Evolutionary conservation across 768 basidiomycete species (phyloP), one percentile per base, ranked within the genome.

Genomic region (Boletus fagicola): DNA sequence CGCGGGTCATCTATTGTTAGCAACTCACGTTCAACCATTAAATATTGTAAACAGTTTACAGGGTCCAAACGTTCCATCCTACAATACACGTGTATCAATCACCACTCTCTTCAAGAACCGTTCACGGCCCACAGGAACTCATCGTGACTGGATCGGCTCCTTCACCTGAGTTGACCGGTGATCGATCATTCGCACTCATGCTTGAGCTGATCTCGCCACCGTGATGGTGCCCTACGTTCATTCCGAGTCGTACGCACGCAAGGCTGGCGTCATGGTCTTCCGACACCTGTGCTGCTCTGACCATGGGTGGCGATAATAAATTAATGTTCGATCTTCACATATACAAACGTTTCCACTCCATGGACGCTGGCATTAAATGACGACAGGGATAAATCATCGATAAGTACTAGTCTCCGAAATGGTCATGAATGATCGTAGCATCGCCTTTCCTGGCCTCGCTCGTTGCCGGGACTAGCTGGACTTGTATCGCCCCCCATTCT

Each of bases 41-140:
- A 20, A 24, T 22, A 39, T 38, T 31, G 44, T 50, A 24, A 18
- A 26, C 13, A 3, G 44, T 42, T 30, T 35, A 33, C 31, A 62
- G 61, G 50, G 61, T 51, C 30, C 44, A 15, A 52, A 49, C 62
- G 51, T 49, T 63, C 39, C 51, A 16, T 33, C 54, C 31, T 55
- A 31, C 50, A 5, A 12, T 15, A 59, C 63, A 65, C 64, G 63
- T 66, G 64, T 33, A 56, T 66, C 56, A 33, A 40, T 53, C 58
- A 22, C 7, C 35, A 18, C 51, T 43, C 35, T 31, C 24, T 28
- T 22, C 15, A 45, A 62, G 60, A 36, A 55, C 36, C 33, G n/a
- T 20, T 50, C 47, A 46, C 39, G 15, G 36, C 49, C 49, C 45
- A 31, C 54, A 26, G 31, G 16, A 15, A n/a, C 36, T 64, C 46